phyloP scores from a whole-genome alignment of 768 basidiomycete genomes.

The Zangia roseola region DNA sequence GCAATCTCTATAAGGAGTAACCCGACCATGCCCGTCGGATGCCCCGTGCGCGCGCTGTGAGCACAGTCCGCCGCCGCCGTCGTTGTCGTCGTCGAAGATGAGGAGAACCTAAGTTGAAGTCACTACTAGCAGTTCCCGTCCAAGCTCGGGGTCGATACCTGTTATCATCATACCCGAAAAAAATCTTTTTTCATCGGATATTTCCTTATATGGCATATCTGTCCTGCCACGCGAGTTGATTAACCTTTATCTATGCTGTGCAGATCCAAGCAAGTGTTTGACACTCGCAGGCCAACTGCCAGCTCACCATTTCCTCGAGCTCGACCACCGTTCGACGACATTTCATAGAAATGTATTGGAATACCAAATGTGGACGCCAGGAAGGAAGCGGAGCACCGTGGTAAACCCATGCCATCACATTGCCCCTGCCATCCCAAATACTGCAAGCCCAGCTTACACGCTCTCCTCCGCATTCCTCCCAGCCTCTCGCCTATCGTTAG shows the following conservation, averaged over 20 bases:
- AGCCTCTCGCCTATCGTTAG: constrained; percentile 21
- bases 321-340: neutral
- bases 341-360: neutral
- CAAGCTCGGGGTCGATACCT: constrained; percentile 28
- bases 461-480: constrained; percentile 4
- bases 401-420: constrained; percentile 14
- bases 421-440: constrained; percentile 22
- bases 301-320: neutral
- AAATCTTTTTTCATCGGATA: constrained; percentile 16
- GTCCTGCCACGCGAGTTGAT: constrained; percentile 17
- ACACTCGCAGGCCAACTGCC: neutral
- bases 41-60: neutral
- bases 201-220: constrained; percentile 19
- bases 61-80: neutral
- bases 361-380: constrained; percentile 15
- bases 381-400: constrained; percentile 27
- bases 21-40: constrained; percentile 1
- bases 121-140: neutral
- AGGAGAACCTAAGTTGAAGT: too few relatives aligned
- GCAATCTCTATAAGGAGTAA: constrained; percentile 5
- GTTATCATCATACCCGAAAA: constrained; percentile 9
- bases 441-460: constrained; percentile 25
- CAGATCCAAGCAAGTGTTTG: neutral
- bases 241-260: constrained; percentile 20
- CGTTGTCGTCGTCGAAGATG: constrained; percentile 7